These are phyloP conservation scores for Lophium mytilinum DNA, from an alignment of 495 filamentous ascomycete species.

Conservation along the genomic window DNA sequence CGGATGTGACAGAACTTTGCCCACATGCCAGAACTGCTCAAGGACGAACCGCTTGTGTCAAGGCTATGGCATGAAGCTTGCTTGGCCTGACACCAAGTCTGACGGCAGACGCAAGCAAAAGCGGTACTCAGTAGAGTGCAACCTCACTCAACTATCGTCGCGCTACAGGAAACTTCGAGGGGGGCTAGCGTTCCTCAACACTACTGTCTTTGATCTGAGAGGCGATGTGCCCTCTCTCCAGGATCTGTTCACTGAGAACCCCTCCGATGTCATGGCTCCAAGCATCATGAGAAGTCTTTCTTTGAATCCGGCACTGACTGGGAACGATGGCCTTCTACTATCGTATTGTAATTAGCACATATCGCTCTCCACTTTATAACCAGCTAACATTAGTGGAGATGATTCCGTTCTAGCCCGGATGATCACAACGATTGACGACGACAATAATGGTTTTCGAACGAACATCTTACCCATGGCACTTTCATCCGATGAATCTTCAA, in stretches of 20 bases:
- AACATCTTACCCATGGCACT: conserved; percentile 15
- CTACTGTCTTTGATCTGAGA: conserved; percentile 1
- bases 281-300: neutral
- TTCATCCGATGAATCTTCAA: conserved; percentile 5
- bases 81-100: conserved; percentile 11
- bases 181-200: conserved; percentile 6
- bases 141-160: neutral
- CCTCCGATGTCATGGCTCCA: neutral
- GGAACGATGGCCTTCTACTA: conserved; percentile 5
- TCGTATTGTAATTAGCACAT: conserved; percentile 2
- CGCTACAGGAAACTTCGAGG: too few relatives aligned
- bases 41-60: conserved; percentile 10
- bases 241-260: neutral
- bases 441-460: conserved; percentile 12
- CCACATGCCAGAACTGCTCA: conserved; percentile 9
- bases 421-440: conserved; percentile 16
- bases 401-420: conserved; percentile 12
- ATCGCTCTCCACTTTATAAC: neutral
- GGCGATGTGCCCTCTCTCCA: conserved; percentile 1
- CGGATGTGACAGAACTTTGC: conserved; percentile 9
- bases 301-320: neutral
- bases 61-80: conserved; percentile 13
- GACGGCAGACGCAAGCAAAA: conserved; percentile 19
- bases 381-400: conserved; percentile 2
- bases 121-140: conserved; percentile 2